Evolutionary conservation across 2,329 filamentous ascomycete genomes (phyloP), one percentile per base, ranked within the genome.

Genomic region (Penicillium crustosum): DNA sequence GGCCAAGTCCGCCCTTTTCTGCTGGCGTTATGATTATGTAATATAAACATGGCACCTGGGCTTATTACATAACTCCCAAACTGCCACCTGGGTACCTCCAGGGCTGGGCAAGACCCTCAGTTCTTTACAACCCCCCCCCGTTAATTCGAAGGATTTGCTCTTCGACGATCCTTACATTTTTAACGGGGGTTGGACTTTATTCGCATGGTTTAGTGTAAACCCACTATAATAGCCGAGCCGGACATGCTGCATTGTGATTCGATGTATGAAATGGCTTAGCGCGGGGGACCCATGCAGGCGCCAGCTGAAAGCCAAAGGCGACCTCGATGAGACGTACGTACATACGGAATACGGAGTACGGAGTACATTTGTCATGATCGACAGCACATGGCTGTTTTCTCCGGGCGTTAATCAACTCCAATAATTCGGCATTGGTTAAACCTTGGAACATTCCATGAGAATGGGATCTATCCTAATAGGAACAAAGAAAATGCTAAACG

Each of bases 211-310:
- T 23, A 13, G 8, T n/a, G 31, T 42, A 38, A 27, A 27, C 10
- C 50, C 44, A 43, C 44, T 49, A 53, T 9, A 35, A 55, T 63
- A 66, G 59, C 61, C 64, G 61, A 65, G 55, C 53, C 27, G 15
- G 25, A 49, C 15, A 35, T 31, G 15, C 13, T 25, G 51, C 35
- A 33, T 17, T 15, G 23, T 63, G 62, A 64, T 64, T 64, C 51
- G 62, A 29, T 29, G 45, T 10, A 35, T 27, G 50, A 35, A 29
- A 29, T 21, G 42, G 10, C 50, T 55, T 61, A 65, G 59, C 59
- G 55, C 57, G 58, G 57, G 53, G 23, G 44, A 50, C 43, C 58
- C 33, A 41, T 45, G 54, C 48, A 39, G 55, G 55, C 54, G 58
- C 53, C 43, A 61, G 63, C 60, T 61, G 62, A 58, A 56, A 31